Evolutionary conservation across 2,329 filamentous ascomycete genomes (phyloP).

Genomic region (Ophiostoma sp.): DNA sequence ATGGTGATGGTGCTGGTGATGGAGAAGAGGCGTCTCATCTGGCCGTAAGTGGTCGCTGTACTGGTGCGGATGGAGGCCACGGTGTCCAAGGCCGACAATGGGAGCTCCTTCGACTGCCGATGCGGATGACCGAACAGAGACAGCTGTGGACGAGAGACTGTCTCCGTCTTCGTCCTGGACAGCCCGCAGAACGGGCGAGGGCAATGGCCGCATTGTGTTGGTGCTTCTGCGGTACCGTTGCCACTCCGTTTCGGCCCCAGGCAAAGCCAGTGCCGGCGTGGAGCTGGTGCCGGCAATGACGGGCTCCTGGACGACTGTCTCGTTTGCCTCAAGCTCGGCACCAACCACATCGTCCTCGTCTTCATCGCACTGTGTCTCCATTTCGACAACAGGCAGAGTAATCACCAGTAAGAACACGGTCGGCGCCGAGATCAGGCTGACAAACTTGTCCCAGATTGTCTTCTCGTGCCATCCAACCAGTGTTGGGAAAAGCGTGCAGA

Average conservation of each 20-base stretch:
- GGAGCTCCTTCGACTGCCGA: not conserved
- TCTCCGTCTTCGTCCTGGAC: not conserved
- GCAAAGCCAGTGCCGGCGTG: slow-evolving; percentile 22
- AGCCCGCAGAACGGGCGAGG: slow-evolving; percentile 11
- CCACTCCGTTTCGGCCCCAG: slow-evolving; percentile 51
- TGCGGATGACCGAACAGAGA: slow-evolving; percentile 14
- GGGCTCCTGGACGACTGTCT: not conserved
- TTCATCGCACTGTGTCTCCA: slow-evolving; percentile 48
- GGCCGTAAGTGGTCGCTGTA: slow-evolving; percentile 4
- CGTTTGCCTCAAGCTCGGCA: not conserved
- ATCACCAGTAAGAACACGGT: slow-evolving; percentile 86
- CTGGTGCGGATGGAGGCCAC: not conserved
- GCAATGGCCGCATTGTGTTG: not conserved
- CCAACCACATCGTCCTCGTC: slow-evolving; percentile 33
- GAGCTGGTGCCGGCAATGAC: slow-evolving; percentile 1
- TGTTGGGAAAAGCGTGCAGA: slow-evolving; percentile 78
- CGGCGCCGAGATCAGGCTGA: slow-evolving; percentile 78
- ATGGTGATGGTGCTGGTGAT: not conserved
- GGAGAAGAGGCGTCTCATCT: not conserved
- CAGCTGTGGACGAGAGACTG: slow-evolving; percentile 19
- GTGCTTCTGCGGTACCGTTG: slow-evolving; percentile 51
- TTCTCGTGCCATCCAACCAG: slow-evolving; percentile 77
- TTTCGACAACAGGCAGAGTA: slow-evolving; percentile 86
- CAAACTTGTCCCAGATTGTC: slow-evolving; percentile 72
- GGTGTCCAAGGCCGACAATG: not conserved